Evolutionary conservation across 2,329 filamentous ascomycete species (phyloP).

Genomic region (Xylariaceae sp.): DNA sequence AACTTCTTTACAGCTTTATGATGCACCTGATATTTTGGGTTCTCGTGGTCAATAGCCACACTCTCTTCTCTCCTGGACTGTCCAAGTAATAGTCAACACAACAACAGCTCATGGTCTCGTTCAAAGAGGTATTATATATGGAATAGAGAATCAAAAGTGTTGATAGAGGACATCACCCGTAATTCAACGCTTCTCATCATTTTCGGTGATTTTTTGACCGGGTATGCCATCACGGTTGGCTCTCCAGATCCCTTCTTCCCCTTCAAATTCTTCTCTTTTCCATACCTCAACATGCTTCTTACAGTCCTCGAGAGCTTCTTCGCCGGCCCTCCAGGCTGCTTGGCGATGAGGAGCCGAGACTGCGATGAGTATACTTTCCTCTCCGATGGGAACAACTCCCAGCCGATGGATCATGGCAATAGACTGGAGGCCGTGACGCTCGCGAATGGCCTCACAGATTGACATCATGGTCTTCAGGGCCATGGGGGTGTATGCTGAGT

Average conservation of each 20-base stretch:
- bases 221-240: slow-evolving; percentile 72
- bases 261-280: slow-evolving; percentile 86
- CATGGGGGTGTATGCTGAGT: slow-evolving; percentile 66
- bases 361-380: slow-evolving; percentile 88
- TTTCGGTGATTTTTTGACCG: slow-evolving; percentile 42
- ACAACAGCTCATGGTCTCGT: not conserved
- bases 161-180: not conserved
- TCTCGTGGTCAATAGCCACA: not conserved
- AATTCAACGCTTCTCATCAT: slow-evolving; percentile 2
- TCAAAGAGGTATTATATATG: not conserved
- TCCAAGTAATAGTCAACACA: no score
- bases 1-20: not conserved
- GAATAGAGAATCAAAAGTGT: not conserved
- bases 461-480: slow-evolving; percentile 63
- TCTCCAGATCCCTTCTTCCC: slow-evolving; percentile 75
- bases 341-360: slow-evolving; percentile 78
- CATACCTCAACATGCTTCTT: slow-evolving; percentile 90
- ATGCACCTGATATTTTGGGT: not conserved
- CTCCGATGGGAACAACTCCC: slow-evolving; percentile 79
- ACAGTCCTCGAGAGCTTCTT: slow-evolving; percentile 81
- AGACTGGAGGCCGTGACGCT: slow-evolving; percentile 61
- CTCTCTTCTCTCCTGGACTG: not conserved
- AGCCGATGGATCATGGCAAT: slow-evolving; percentile 81
- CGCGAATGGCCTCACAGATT: slow-evolving; percentile 54
- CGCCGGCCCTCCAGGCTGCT: slow-evolving; percentile 80